Conservation (phyloP, 805 yeast species). For the Brettanomyces custersianus region DNA sequence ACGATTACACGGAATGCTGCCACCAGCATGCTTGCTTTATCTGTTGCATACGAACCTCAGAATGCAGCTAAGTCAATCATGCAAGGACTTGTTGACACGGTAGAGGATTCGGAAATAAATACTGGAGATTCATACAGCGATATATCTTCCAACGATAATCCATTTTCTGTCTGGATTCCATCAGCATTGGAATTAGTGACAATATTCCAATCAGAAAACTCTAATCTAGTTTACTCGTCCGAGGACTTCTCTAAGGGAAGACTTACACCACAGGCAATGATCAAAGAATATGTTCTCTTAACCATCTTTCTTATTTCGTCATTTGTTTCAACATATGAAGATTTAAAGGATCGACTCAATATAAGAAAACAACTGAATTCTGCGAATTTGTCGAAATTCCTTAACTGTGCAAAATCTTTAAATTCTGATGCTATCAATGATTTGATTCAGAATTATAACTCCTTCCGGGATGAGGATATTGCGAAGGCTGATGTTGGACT, state of each 20-base stretch:
- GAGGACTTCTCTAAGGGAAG: conserved; percentile 7
- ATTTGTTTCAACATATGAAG: conserved; percentile 36
- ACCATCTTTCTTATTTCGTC: conserved; percentile 66
- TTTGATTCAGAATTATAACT: conserved; percentile 55
- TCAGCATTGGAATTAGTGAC: conserved; percentile 11
- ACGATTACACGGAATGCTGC: conserved; percentile 70
- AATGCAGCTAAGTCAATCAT: conserved; percentile 11
- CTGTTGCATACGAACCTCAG: conserved; percentile 22
- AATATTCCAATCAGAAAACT: conserved; percentile 7
- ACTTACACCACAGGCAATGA: conserved; percentile 10
- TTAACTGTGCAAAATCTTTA: conserved; percentile 42
- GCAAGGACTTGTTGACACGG: conserved; percentile 5
- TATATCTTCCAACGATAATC: conserved; percentile 2
- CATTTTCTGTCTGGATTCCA: conserved; percentile 12
- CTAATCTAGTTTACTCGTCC: conserved; percentile 3
- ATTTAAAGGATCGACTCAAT: conserved; percentile 35
- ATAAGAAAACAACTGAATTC: conserved; percentile 53
- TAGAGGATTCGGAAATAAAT: background rate
- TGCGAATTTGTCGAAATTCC: conserved; percentile 45
- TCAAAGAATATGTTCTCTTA: conserved; percentile 55
- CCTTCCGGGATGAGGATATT: conserved; percentile 43
- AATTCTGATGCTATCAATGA: conserved; percentile 52
- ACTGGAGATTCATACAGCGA: background rate
- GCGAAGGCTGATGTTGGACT: background rate
- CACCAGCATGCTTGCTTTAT: conserved; percentile 61